phyloP scores from a whole-genome alignment of 225 moss, liverwort and hornwort species.

The Straminergon stramineum region DNA sequence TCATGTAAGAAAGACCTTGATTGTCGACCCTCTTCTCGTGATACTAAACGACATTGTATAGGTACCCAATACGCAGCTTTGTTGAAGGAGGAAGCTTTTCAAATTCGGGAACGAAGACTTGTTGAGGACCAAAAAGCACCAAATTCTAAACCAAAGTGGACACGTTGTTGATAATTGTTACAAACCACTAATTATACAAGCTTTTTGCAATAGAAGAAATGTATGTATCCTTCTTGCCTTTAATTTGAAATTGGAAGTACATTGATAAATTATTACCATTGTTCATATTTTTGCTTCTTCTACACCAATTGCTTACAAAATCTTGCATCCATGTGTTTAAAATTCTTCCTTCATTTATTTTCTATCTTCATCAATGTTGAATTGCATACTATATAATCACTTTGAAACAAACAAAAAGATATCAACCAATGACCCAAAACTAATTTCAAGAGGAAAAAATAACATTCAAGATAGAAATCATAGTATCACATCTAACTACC shows the following conservation, averaged over 20 bases:
- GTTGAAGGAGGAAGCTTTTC: constrained; percentile 45
- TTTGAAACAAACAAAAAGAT: not conserved
- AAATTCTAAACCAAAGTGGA: not conserved
- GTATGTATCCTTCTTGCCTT: not conserved
- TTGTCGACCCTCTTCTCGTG: not conserved
- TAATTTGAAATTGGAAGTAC: not conserved
- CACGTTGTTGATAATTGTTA: not conserved
- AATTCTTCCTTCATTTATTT: not conserved
- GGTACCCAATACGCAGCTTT: constrained; percentile 53
- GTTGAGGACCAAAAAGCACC: not conserved
- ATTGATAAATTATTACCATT: not conserved
- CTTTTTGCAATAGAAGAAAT: not conserved
- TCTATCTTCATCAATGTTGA: not conserved
- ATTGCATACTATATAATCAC: no score
- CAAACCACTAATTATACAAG: not conserved
- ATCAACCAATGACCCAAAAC: not conserved
- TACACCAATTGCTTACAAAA: not conserved
- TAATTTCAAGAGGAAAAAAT: not conserved
- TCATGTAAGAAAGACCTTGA: not conserved
- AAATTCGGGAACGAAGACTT: constrained; percentile 21
- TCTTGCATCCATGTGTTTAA: not conserved
- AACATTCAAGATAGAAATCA: not conserved
- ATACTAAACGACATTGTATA: constrained; percentile 31
- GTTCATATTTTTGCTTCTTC: not conserved
- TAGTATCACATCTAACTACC: not conserved